These are phyloP conservation scores for Pleurotus eryngii DNA, from an alignment of 768 basidiomycete genomes.

Conservation along the genomic window DNA sequence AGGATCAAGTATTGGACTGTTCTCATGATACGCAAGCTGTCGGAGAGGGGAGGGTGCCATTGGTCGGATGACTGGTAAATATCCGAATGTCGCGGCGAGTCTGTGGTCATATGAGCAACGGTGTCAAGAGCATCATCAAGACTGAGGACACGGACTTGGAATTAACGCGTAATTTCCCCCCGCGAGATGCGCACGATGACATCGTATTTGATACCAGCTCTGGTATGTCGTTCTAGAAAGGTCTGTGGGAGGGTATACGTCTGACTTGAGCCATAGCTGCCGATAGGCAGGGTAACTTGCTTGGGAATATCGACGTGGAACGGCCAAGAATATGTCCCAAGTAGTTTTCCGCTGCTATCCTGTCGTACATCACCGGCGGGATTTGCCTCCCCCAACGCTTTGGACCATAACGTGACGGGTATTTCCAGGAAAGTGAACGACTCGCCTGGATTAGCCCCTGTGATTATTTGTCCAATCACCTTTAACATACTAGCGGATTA, in stretches of 20 bases:
- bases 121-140: neutral
- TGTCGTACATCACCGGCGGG: slow-evolving; percentile 10
- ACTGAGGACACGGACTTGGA: slow-evolving; percentile 23
- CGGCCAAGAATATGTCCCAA: slow-evolving; percentile 33
- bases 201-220: slow-evolving; percentile 35
- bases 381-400: slow-evolving; percentile 26
- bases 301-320: slow-evolving; percentile 38
- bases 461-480: slow-evolving; percentile 37
- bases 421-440: slow-evolving; percentile 32
- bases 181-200: slow-evolving; percentile 27
- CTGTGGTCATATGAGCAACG: slow-evolving; percentile 13
- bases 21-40: slow-evolving; percentile 32
- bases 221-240: slow-evolving; percentile 34
- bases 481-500: slow-evolving; percentile 10
- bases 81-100: slow-evolving; percentile 26
- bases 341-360: slow-evolving; percentile 24
- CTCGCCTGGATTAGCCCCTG: slow-evolving; percentile 31
- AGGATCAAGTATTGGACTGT: slow-evolving; percentile 31
- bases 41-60: slow-evolving; percentile 27
- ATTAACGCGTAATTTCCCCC: slow-evolving; percentile 30
- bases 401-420: slow-evolving; percentile 34
- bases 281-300: slow-evolving; percentile 23
- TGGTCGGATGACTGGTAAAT: slow-evolving; percentile 31
- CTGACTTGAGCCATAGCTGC: slow-evolving; percentile 15
- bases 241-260: slow-evolving; percentile 33